Evolutionary conservation across 2,329 filamentous ascomycete genomes (phyloP), one percentile per base, ranked within the genome.

Genomic region (Aspergillus ustus): DNA sequence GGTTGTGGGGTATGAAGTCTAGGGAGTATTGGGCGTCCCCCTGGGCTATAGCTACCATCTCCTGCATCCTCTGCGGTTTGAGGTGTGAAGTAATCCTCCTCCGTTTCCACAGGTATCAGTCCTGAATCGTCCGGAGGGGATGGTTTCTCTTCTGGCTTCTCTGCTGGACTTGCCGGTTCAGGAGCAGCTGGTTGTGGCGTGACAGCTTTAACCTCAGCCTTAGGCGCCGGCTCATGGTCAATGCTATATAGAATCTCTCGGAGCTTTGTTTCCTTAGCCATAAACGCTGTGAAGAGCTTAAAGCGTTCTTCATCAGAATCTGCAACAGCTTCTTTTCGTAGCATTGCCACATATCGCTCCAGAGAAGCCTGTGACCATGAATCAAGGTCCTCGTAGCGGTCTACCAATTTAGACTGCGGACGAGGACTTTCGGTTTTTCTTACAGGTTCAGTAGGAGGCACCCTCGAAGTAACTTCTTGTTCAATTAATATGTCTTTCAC

Each of bases 301-400:
- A 82, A 82, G 62, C 84, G 84, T 50, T 84, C 81, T 57, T 82
- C 77, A 49, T 85, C 81, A 2, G 77, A 77, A 44, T 79, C 70
- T 51, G 80, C 74, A 59, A 77, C 74, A 31, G 81, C 78, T 67
- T 87, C 84, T 56, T 81, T 79, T 52, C 81, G 80, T 25, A 87
- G 74, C 83, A 86, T 86, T 4, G 77, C 75, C 31, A 84, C 80
- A 66, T 82, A 87, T 46, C 84, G 77, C 53, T 83, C 80, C 52
- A 87, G 70, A 28, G 84, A 86, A 2, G 83, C 82, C 65, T 80
- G 82, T 65, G 82, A 86, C 82, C 84, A 86, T 2, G 83, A 81
- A 62, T 85, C 82, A n/a, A 87, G 75, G 65, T 85, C 84, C 25
- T 77, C 79, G 61, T 81, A 81, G 5, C 82, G 81, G 65, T 85